Evolutionary conservation across 2,329 filamentous ascomycete species (phyloP), one percentile per base, ranked within the genome.

Genomic region (Colletotrichum filicis): DNA sequence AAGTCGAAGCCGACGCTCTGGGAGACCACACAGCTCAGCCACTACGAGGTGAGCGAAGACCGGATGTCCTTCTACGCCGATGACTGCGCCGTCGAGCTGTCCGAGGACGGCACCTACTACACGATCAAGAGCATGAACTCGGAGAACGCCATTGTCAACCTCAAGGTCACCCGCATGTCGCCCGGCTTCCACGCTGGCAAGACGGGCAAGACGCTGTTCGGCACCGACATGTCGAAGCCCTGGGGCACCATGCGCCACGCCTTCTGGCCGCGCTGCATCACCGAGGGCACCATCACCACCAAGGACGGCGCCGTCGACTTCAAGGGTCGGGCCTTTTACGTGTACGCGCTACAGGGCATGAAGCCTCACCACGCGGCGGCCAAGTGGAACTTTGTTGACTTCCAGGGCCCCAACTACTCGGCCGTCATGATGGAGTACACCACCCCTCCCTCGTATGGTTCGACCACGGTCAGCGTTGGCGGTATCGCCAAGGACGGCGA

Each of bases 291-390:
- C 76, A 95, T 98, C 82, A 91, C 94, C 75, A 97, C 95, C 73
- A 90, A 93, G 78, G 91, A 94, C 42, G 94, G 95, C 60, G 91
- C 93, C 49, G 87, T 98, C 74, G 92, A 98, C 81, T 92, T 98
- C 82, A 92, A 91, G 79, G 96, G 96, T 70, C 90, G 88, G 75
- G 95, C 92, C 37, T 86, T 97, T 79, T 96, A 95, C 84, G 88
- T 93, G 76, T 93, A 97, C 82, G 95, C 95, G 53, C 86, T 98
- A 63, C 97, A 98, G 85, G 97, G 95, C 82, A 98, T 98, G 96
- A 99, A 99, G 89, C 97, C 97, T 53, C 97, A 99, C 83, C 97
- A 99, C 82, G 94, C 95, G 73, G 95, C 96, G 74, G 92, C 94
- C 35, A 91, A 90, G 75, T 99, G 97, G 97, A 98, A 97, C 84